phyloP scores from a whole-genome alignment of 2,329 filamentous ascomycete species.

The Diplodia scrobiculata region DNA sequence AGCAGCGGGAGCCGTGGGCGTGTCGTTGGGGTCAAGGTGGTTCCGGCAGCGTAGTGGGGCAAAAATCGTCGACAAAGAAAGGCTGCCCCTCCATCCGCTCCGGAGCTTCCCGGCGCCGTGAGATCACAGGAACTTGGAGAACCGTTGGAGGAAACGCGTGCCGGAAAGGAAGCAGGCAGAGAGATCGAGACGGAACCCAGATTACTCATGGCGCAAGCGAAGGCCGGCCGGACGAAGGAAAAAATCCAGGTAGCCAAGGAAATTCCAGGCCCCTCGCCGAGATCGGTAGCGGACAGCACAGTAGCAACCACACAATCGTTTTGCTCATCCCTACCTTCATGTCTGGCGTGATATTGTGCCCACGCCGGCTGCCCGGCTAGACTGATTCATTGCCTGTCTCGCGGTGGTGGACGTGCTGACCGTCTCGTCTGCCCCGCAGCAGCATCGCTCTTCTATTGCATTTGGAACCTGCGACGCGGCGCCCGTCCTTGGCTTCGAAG shows the following conservation, averaged over 20 bases:
- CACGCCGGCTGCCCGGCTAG: background rate
- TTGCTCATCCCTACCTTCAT: conserved; percentile 1
- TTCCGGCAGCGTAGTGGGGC: conserved; percentile 2
- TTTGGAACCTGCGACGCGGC: background rate
- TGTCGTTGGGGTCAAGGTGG: conserved; percentile 1
- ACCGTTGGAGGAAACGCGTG: background rate
- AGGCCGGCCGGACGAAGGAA: background rate
- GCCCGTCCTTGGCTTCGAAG: background rate
- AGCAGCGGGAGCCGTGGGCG: conserved; percentile 2
- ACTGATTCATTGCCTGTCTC: conserved; percentile 1
- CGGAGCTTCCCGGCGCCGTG: conserved; percentile 15
- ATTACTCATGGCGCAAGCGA: conserved; percentile 17
- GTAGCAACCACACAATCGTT: background rate
- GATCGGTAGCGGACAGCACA: conserved; percentile 10
- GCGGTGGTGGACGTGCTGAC: background rate
- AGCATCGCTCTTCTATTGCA: background rate
- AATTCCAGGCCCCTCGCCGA: conserved; percentile 23
- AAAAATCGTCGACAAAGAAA: conserved; percentile 14
- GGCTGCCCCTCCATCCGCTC: background rate
- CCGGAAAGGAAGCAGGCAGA: background rate
- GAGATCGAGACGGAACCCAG: background rate
- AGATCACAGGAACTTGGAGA: background rate
- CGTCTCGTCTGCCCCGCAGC: conserved; percentile 6
- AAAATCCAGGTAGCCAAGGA: background rate
- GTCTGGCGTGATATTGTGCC: conserved; percentile 3